phyloP scores from a whole-genome alignment of 1,139 yeast genomes.

The Suhomyces maxii region DNA sequence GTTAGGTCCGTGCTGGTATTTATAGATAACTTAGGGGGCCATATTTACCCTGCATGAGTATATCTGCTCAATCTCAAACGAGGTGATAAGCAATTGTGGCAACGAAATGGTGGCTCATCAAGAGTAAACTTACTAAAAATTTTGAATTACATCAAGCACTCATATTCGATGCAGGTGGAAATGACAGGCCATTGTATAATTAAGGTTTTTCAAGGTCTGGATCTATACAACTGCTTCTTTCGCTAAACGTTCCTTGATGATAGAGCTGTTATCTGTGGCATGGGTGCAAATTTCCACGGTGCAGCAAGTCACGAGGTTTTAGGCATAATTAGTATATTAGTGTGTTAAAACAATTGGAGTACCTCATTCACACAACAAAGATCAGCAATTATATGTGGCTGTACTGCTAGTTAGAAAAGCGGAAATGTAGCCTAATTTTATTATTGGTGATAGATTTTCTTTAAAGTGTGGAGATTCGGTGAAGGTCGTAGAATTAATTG shows the following conservation, averaged over 20 bases:
- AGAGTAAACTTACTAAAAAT: too few species aligned
- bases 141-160: not conserved
- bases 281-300: not conserved
- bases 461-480: too few species aligned
- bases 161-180: too few species aligned
- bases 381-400: not conserved
- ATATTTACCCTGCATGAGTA: not conserved
- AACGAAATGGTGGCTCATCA: not conserved
- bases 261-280: not conserved
- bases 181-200: too few species aligned
- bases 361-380: not conserved
- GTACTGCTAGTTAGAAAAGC: not conserved
- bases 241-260: not conserved
- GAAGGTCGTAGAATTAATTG: too few species aligned
- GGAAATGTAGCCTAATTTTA: too few species aligned
- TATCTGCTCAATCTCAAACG: not conserved
- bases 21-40: not conserved
- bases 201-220: not conserved
- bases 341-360: not conserved
- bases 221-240: too few species aligned
- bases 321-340: not conserved
- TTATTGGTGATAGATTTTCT: too few species aligned
- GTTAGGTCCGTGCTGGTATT: too few species aligned
- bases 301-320: not conserved
- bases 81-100: slow-evolving; percentile 6